phyloP scores from a whole-genome alignment of 2,329 filamentous ascomycete species.

The Fusarium brachygibbosum region DNA sequence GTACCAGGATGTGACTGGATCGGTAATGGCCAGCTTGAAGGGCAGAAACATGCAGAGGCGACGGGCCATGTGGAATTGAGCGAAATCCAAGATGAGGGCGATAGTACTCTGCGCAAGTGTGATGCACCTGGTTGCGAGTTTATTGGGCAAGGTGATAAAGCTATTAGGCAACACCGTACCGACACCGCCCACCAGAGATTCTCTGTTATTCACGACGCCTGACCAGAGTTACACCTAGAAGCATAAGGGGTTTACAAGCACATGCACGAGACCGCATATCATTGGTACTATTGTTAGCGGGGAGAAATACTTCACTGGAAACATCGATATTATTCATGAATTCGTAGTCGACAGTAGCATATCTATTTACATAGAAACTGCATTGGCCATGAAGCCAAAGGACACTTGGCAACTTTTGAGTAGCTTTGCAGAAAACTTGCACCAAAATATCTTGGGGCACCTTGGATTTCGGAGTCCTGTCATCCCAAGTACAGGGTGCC shows the following conservation, averaged over 20 bases:
- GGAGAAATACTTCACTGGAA: neutral
- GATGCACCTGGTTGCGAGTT: conserved; percentile 72
- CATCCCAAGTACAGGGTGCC: too few species aligned
- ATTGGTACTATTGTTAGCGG: neutral
- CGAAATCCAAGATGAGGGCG: conserved; percentile 82
- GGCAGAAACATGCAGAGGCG: conserved; percentile 71
- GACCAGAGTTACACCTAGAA: neutral
- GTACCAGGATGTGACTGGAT: conserved; percentile 72
- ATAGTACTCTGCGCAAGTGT: conserved; percentile 82
- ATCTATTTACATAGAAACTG: neutral
- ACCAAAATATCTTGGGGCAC: neutral
- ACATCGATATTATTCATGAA: neutral
- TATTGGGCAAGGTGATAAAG: conserved; percentile 74
- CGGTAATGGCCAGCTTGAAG: conserved; percentile 74
- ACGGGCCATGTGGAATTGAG: conserved; percentile 73
- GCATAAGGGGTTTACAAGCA: neutral
- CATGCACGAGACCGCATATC: neutral
- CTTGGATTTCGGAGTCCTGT: too few species aligned
- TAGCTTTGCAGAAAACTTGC: neutral
- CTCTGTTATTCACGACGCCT: conserved; percentile 56
- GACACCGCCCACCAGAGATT: conserved; percentile 70
- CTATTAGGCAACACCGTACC: conserved; percentile 69
- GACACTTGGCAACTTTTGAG: neutral
- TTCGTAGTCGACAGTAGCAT: neutral
- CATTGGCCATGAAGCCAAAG: neutral